These are phyloP conservation scores for Pseudogymnoascus sp. DNA, from an alignment of 2,329 filamentous ascomycete genomes.

Conservation along the genomic window DNA sequence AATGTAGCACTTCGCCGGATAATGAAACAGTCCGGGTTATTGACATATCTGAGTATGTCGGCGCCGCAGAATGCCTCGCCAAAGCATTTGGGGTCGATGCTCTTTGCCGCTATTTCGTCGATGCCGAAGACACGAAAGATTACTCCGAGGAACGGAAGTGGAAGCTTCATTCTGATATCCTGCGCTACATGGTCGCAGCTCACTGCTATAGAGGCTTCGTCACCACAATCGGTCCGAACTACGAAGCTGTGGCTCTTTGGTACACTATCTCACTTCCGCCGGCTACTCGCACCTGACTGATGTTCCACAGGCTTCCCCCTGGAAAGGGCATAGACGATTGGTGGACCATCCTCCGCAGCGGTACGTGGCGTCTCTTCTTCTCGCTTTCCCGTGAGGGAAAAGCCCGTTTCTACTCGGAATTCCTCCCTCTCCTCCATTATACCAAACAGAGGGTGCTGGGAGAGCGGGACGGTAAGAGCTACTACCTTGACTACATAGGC, in stretches of 20 bases:
- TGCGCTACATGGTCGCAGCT: constrained; percentile 71
- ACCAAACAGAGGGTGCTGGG: constrained; percentile 67
- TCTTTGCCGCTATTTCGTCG: constrained; percentile 67
- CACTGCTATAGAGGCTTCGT: constrained; percentile 70
- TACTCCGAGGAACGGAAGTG: constrained; percentile 64
- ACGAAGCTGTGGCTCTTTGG: constrained; percentile 75
- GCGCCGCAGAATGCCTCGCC: constrained; percentile 65
- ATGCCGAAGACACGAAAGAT: constrained; percentile 59
- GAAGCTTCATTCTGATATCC: constrained; percentile 69
- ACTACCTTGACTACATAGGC: constrained; percentile 80
- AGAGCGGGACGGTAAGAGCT: constrained; percentile 59
- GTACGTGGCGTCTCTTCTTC: constrained; percentile 72
- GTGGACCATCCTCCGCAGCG: constrained; percentile 65
- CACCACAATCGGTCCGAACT: constrained; percentile 67
- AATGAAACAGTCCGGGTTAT: constrained; percentile 51
- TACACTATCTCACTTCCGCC: constrained; percentile 36
- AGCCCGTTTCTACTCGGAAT: constrained; percentile 69
- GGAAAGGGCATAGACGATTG: constrained; percentile 67
- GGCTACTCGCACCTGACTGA: not conserved
- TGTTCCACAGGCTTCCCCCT: constrained; percentile 60
- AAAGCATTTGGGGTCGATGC: constrained; percentile 73
- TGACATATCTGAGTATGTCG: constrained; percentile 60
- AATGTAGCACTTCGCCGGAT: constrained; percentile 24
- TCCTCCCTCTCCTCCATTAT: constrained; percentile 67
- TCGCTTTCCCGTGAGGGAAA: constrained; percentile 67